These are phyloP conservation scores for Ogataea degrootiae DNA, from an alignment of 805 yeast species.

Conservation along the genomic window DNA sequence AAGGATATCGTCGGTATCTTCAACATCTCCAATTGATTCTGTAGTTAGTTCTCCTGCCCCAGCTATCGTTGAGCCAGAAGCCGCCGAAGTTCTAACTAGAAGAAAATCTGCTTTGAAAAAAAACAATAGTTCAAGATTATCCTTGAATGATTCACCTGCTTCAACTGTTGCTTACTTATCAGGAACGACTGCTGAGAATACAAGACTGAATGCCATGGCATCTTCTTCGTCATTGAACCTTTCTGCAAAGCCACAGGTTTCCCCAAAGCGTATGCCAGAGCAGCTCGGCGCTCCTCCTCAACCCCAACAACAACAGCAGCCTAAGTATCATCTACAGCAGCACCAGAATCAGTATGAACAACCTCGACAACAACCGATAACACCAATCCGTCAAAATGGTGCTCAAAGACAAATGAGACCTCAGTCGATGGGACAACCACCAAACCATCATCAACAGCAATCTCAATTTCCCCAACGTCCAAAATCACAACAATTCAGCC, in stretches of 20 bases:
- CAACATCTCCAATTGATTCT: conserved; percentile 1
- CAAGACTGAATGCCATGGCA: conserved; percentile 63
- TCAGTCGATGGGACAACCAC: not conserved
- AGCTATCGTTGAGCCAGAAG: not conserved
- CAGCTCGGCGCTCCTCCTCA: conserved; percentile 10
- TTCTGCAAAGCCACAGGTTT: conserved; percentile 4
- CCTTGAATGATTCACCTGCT: conserved; percentile 28
- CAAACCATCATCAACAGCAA: not conserved
- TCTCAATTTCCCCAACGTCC: not conserved
- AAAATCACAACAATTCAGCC: not conserved
- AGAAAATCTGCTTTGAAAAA: conserved; percentile 48
- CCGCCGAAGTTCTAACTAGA: conserved; percentile 12
- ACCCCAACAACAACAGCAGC: not conserved
- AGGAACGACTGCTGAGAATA: conserved; percentile 73
- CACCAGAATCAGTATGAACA: not conserved
- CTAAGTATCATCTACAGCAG: conserved; percentile 1
- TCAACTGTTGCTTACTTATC: conserved; percentile 65
- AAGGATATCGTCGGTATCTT: conserved; percentile 16
- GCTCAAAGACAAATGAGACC: not conserved
- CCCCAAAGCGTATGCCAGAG: conserved; percentile 7
- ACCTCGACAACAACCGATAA: not conserved
- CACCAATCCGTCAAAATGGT: conserved; percentile 8
- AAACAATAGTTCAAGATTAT: conserved; percentile 12
- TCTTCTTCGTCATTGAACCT: conserved; percentile 34
- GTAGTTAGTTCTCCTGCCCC: not conserved